A percentile compares a stretch with the other conserved stretches of the same genome.
Evolutionary conservation across 208 protist genomes (phyloP).

Genomic region (Strigomonas culicis): DNA sequence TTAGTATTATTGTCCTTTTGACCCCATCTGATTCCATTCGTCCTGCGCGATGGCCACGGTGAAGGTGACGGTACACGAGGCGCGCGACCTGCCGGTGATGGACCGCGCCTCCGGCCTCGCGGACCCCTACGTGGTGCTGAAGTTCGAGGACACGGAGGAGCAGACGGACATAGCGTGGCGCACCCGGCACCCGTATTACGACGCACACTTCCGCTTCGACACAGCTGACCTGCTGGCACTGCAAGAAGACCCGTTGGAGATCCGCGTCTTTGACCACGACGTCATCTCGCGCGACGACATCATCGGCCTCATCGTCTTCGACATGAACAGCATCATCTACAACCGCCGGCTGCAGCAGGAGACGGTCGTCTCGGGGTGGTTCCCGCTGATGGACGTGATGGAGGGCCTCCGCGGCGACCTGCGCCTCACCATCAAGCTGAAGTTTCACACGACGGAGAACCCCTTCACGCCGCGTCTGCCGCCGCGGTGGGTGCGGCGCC

Average conservation of each 20-base stretch:
- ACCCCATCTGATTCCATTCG: neutral
- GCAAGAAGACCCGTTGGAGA: slow-evolving; percentile 93
- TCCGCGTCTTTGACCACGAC: slow-evolving; percentile 96
- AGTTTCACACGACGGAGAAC: slow-evolving; percentile 88
- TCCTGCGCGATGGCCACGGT: slow-evolving; percentile 69
- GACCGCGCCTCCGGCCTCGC: slow-evolving; percentile 79
- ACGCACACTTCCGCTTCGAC: slow-evolving; percentile 79
- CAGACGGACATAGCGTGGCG: slow-evolving; percentile 69
- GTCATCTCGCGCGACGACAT: slow-evolving; percentile 94
- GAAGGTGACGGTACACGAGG: slow-evolving; percentile 88
- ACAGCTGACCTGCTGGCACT: slow-evolving; percentile 81
- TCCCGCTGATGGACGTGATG: slow-evolving; percentile 87
- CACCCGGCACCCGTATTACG: slow-evolving; percentile 83
- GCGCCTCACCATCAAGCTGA: slow-evolving; percentile 83
- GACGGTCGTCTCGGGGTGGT: slow-evolving; percentile 79
- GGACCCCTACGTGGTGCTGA: slow-evolving; percentile 88
- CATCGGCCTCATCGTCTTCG: slow-evolving; percentile 92
- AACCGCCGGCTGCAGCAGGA: slow-evolving; percentile 15
- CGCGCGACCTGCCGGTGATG: slow-evolving; percentile 92
- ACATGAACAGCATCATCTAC: slow-evolving; percentile 89
- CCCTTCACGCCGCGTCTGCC: slow-evolving; percentile 75
- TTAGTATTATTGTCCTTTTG: slow-evolving; percentile 4
- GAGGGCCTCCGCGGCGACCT: slow-evolving; percentile 82
- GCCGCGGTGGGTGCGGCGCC: slow-evolving; percentile 44
- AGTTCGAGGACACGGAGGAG: slow-evolving; percentile 70